These are phyloP conservation scores for Acacia acuminata DNA, from an alignment of 306 rosid species.

Conservation along the genomic window DNA sequence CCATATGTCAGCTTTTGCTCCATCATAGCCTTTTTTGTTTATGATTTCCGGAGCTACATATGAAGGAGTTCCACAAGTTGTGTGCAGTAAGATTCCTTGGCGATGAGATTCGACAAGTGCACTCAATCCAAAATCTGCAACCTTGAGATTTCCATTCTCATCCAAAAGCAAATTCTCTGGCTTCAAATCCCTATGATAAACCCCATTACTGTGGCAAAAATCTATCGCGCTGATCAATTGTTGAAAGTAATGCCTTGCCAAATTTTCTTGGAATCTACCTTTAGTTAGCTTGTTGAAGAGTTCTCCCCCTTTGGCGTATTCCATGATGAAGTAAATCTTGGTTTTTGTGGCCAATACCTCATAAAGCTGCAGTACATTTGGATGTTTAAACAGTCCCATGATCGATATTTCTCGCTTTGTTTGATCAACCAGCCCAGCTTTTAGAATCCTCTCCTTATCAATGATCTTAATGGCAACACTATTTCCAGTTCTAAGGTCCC, in stretches of 20 bases:
- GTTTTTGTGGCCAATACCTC: slow-evolving; percentile 53
- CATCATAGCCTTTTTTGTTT: slow-evolving; percentile 39
- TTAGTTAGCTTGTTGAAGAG: slow-evolving; percentile 39
- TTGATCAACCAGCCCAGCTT: slow-evolving; percentile 36
- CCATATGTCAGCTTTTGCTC: slow-evolving; percentile 48
- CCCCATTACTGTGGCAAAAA: slow-evolving; percentile 48
- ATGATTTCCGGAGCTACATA: slow-evolving; percentile 52
- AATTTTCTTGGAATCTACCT: slow-evolving; percentile 35
- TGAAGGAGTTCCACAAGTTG: slow-evolving; percentile 51
- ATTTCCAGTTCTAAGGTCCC: slow-evolving; percentile 41
- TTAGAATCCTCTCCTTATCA: slow-evolving; percentile 41
- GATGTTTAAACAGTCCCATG: slow-evolving; percentile 43
- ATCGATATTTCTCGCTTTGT: slow-evolving; percentile 42
- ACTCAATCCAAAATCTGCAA: slow-evolving; percentile 52
- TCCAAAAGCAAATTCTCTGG: slow-evolving; percentile 54
- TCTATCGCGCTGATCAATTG: slow-evolving; percentile 45
- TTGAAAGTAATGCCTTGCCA: slow-evolving; percentile 46
- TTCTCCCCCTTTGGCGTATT: slow-evolving; percentile 55
- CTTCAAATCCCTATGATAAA: slow-evolving; percentile 57
- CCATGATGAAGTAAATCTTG: slow-evolving; percentile 52
- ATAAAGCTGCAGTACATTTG: slow-evolving; percentile 40
- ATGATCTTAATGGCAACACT: slow-evolving; percentile 49
- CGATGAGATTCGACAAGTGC: slow-evolving; percentile 35
- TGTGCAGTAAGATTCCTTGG: slow-evolving; percentile 33
- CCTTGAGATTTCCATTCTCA: slow-evolving; percentile 45